phyloP scores from a whole-genome alignment of 164 flowering plant species.

The Nymphaea colorata region DNA sequence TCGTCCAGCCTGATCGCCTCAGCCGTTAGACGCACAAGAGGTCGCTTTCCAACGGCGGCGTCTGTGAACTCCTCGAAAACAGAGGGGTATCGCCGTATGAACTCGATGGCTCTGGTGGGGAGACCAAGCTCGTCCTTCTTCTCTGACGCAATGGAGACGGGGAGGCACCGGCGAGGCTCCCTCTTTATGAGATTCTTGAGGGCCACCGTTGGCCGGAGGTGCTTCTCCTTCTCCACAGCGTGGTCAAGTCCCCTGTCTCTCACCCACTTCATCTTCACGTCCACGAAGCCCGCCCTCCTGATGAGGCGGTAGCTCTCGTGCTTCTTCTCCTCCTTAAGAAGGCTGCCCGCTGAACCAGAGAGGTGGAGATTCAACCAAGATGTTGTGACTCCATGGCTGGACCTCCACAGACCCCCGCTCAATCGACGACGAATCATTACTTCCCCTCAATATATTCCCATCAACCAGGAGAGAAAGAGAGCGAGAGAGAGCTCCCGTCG shows the following conservation, averaged over 20 bases:
- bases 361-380: too few relatives aligned
- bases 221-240: constrained; percentile 59
- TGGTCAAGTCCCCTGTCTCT: constrained; percentile 89
- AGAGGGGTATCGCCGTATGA: constrained; percentile 58
- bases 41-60: constrained; percentile 25
- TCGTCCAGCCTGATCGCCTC: constrained; percentile 43
- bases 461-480: too few relatives aligned
- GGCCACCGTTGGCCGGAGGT: constrained; percentile 37
- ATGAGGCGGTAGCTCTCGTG: not conserved
- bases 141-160: constrained; percentile 44
- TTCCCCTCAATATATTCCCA: too few relatives aligned
- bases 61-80: constrained; percentile 56
- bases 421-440: too few relatives aligned
- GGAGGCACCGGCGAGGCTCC: constrained; percentile 71
- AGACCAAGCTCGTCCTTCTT: constrained; percentile 31
- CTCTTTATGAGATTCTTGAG: constrained; percentile 61
- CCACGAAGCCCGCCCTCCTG: constrained; percentile 17
- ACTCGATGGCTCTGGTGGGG: constrained; percentile 53
- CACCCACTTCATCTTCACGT: constrained; percentile 29
- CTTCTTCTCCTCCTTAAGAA: not conserved
- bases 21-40: constrained; percentile 58
- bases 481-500: too few relatives aligned
- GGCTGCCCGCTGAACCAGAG: not conserved
- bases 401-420: too few relatives aligned
- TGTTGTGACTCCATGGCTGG: too few relatives aligned